Evolutionary conservation across 192 early-diverging fungal genomes (phyloP).

Genomic region (Podochytrium sp.): DNA sequence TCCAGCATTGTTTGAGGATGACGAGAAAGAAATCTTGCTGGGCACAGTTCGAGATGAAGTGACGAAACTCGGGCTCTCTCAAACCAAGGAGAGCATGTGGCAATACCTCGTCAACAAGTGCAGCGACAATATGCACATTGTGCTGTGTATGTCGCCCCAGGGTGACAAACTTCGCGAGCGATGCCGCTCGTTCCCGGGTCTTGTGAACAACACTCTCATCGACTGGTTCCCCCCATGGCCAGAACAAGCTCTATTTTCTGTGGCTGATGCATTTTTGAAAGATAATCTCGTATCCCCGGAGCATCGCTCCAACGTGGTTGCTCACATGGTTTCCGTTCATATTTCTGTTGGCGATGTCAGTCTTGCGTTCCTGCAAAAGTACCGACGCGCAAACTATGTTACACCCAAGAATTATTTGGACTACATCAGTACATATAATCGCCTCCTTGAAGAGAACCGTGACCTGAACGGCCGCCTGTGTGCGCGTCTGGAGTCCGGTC

Average conservation of each 20-base stretch:
- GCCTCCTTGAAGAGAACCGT: constrained; percentile 57
- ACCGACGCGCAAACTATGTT: constrained; percentile 62
- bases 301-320: constrained; percentile 49
- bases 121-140: constrained; percentile 61
- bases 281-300: constrained; percentile 52
- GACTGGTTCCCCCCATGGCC: constrained; percentile 71
- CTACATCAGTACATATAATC: constrained; percentile 65
- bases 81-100: constrained; percentile 61
- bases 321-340: constrained; percentile 66
- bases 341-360: constrained; percentile 57
- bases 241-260: constrained; percentile 64
- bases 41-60: constrained; percentile 57
- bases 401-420: constrained; percentile 68
- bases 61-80: constrained; percentile 49
- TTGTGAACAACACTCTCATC: constrained; percentile 70
- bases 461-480: constrained; percentile 59
- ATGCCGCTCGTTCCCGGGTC: constrained; percentile 62
- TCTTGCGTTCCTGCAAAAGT: constrained; percentile 60
- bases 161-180: constrained; percentile 64
- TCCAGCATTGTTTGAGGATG: constrained; percentile 63
- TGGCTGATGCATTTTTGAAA: constrained; percentile 61
- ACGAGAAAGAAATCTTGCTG: constrained; percentile 61
- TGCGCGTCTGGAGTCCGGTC: constrained; percentile 57
- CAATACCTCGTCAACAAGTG: constrained; percentile 66
- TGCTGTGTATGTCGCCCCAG: constrained; percentile 67